Percentiles rank a stretch among this genome's conserved stretches.
Conservation (phyloP, 495 filamentous ascomycete species). For the Zalerion maritima region DNA sequence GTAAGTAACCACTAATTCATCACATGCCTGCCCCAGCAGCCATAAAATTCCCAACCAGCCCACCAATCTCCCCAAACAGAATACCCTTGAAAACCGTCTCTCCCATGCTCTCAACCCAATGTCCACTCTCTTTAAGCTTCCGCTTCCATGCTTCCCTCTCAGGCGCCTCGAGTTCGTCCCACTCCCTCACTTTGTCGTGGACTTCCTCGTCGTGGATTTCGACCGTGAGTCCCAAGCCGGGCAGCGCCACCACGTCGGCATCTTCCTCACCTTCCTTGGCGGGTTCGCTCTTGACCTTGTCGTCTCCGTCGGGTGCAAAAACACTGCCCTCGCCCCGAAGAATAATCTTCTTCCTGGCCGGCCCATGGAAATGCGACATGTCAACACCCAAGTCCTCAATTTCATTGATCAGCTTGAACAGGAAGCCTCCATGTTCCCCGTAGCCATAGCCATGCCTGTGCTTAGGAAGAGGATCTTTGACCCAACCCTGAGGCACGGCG, state of each 20-base stretch:
- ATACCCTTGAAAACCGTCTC: constrained; percentile 60
- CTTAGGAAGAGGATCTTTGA: constrained; percentile 8
- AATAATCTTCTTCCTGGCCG: too few species aligned
- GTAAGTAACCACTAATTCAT: too few species aligned
- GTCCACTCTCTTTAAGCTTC: constrained; percentile 49
- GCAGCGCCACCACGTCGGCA: too few species aligned
- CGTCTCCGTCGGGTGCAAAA: constrained; percentile 5
- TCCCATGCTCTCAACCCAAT: constrained; percentile 58
- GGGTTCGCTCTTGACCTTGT: constrained; percentile 8
- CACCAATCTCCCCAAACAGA: constrained; percentile 56
- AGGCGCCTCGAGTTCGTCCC: constrained; percentile 46
- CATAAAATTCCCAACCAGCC: constrained; percentile 37
- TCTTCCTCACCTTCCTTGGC: constrained; percentile 10
- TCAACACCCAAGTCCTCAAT: too few species aligned
- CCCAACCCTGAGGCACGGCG: background rate
- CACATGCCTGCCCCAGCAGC: constrained; percentile 16
- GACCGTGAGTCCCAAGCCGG: too few species aligned
- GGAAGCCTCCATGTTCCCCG: too few species aligned
- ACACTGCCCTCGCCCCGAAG: too few species aligned
- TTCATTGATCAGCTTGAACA: too few species aligned
- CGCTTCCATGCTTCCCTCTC: constrained; percentile 56
- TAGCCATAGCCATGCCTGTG: too few species aligned
- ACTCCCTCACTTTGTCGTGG: constrained; percentile 35
- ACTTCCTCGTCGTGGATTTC: constrained; percentile 31
- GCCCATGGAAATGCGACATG: too few species aligned